Base-by-base conservation (phyloP, 2,329 filamentous ascomycete genomes). In the Apiospora kogelbergensis region DNA sequence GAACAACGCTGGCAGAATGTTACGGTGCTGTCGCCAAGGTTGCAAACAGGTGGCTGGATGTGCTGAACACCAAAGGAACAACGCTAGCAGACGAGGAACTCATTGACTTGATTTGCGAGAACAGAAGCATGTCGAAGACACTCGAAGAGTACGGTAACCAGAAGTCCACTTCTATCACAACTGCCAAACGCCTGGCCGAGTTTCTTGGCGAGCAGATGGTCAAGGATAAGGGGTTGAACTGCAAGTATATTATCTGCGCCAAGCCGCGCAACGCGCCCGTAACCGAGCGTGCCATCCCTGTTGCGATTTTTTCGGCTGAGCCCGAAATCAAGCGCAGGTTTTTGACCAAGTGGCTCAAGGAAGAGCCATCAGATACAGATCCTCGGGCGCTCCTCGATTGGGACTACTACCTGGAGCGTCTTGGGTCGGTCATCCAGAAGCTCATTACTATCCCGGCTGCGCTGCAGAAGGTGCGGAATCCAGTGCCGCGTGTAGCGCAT, bases 91-190 rank as follows among this genome's bases (percentile, higher is more conserved):
- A 99, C 74, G 95, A 98, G 78, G 96, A 99, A 78, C 88, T 99
- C 48, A 98, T 99, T 80, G 95, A 99, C 76, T 90, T 99, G n/a
- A 99, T 99, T 89, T 98, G 94, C 65, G 96, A 99, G 80, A 99
- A 99, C 82, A 91, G 97, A 83, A 98, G 90, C 83, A 99, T 99
- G 96, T 88, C 91, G 22, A 99, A 99, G 82, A 97, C 96, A 0
- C 84, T 99, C 1, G 95, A 98, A 73, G 97, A 99, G 81, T 99
- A 99, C 73, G 96, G 95, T 22, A 84, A 83, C 9, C 97, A 99
- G 76, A 99, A 99, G 79, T 98, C 95, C 0, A 99, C 96, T 1
- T 97, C 96, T n/a, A 99, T 99, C 79, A 99, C 96, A 2, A 99
- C 96, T 0, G 96, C 96, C 13, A 96, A 92, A 76, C 94, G 96